phyloP scores from a whole-genome alignment of 306 rosid species.

The Gastrolobium villosum region DNA sequence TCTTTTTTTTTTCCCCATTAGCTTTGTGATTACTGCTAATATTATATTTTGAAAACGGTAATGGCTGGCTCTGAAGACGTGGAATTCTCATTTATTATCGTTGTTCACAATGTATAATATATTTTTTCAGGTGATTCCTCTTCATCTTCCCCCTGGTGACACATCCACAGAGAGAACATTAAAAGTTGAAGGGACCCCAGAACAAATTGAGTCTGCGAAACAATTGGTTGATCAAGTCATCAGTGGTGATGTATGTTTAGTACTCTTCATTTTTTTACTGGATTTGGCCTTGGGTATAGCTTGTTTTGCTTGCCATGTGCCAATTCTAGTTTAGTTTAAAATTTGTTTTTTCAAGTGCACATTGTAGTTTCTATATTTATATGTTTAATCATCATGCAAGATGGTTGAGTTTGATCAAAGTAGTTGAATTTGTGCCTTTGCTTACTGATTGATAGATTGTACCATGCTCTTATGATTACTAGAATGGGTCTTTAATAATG shows the following conservation, averaged over 20 bases:
- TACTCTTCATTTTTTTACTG: conserved; percentile 34
- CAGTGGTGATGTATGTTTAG: conserved; percentile 87
- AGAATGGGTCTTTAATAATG: neutral
- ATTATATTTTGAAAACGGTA: neutral
- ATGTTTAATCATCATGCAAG: conserved; percentile 18
- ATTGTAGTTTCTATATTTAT: conserved; percentile 7
- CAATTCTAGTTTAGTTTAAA: conserved; percentile 35
- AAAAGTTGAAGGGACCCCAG: conserved; percentile 90
- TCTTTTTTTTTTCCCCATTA: neutral
- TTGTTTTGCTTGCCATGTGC: conserved; percentile 42
- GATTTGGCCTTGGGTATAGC: conserved; percentile 48
- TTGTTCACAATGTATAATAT: neutral
- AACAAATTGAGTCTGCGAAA: conserved; percentile 92
- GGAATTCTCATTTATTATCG: neutral
- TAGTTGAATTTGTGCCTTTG: neutral
- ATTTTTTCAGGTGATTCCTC: conserved; percentile 84
- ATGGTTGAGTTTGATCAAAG: conserved; percentile 29
- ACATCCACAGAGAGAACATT: conserved; percentile 83
- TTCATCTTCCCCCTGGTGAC: conserved; percentile 99
- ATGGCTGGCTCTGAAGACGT: neutral
- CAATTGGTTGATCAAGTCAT: conserved; percentile 84
- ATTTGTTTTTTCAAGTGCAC: neutral
- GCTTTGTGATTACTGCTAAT: neutral
- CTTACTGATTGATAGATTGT: conserved; percentile 20
- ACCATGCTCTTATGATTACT: conserved; percentile 21